These are phyloP conservation scores for Cutaneotrichosporon sp. DNA, from an alignment of 1,284 basidiomycete species.

Conservation along the genomic window DNA sequence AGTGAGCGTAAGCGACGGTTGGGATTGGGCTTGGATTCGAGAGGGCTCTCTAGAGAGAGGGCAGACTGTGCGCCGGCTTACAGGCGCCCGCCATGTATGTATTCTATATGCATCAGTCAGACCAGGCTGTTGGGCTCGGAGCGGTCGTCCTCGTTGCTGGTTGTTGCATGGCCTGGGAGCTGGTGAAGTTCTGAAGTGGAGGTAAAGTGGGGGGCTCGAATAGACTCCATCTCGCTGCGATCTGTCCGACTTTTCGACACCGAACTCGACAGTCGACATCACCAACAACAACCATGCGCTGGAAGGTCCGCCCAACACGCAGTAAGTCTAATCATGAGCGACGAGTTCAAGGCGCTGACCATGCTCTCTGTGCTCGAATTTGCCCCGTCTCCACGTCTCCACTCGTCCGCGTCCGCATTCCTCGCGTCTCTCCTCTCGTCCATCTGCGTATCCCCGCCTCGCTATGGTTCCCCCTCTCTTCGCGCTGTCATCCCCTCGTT, in stretches of 20 bases:
- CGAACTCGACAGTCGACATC: background rate
- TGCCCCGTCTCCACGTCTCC: background rate
- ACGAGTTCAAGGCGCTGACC: background rate
- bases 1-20: background rate
- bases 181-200: background rate
- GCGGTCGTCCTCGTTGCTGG: background rate
- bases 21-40: too few relatives aligned
- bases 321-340: conserved; percentile 4
- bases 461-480: background rate
- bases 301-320: conserved; percentile 18
- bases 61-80: conserved; percentile 1
- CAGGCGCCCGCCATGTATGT: conserved; percentile 5
- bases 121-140: background rate
- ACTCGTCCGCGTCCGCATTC: background rate
- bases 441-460: too few relatives aligned
- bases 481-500: background rate
- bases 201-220: conserved; percentile 1
- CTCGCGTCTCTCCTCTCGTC: background rate
- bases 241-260: conserved; percentile 2
- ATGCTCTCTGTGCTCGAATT: background rate
- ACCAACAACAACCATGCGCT: conserved; percentile 8
- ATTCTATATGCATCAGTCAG: conserved; percentile 7
- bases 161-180: too few relatives aligned
- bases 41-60: background rate
- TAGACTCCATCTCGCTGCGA: background rate